These are phyloP conservation scores for Beauveria medogensis DNA, from an alignment of 2,329 filamentous ascomycete species.

Conservation along the genomic window DNA sequence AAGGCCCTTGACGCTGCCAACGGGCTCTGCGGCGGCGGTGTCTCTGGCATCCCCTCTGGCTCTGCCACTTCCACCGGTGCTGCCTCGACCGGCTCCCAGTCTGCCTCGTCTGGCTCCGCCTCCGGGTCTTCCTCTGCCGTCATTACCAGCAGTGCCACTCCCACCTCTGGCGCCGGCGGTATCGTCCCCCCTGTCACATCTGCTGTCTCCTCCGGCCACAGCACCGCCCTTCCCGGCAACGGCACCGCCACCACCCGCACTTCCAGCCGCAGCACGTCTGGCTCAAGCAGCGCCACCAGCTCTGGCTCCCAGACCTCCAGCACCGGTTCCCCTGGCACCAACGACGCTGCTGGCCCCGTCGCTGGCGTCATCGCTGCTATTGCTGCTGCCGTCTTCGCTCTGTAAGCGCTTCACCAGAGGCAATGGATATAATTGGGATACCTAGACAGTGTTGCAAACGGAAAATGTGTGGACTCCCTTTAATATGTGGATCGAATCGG, in stretches of 20 bases:
- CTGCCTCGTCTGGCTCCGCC: not conserved
- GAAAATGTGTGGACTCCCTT: not conserved
- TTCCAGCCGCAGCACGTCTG: constrained; percentile 13
- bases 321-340: not conserved
- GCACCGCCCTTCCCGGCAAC: not conserved
- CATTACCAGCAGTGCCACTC: constrained; percentile 1
- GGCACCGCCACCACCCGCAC: constrained; percentile 20
- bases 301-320: not conserved
- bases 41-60: constrained; percentile 1
- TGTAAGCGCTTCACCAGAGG: constrained; percentile 18
- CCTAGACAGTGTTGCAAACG: not conserved
- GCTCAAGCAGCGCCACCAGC: not conserved
- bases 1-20: constrained; percentile 24
- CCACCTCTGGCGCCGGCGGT: not conserved
- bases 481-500: constrained; percentile 6
- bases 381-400: constrained; percentile 23
- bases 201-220: not conserved
- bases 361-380: constrained; percentile 24
- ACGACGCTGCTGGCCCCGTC: constrained; percentile 16
- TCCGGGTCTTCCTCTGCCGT: constrained; percentile 7
- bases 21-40: constrained; percentile 13
- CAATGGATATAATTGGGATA: not conserved
- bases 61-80: not conserved
- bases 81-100: not conserved
- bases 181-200: constrained; percentile 6